Conservation (phyloP, 2,329 filamentous ascomycete genomes). For the Fusarium sp. region DNA sequence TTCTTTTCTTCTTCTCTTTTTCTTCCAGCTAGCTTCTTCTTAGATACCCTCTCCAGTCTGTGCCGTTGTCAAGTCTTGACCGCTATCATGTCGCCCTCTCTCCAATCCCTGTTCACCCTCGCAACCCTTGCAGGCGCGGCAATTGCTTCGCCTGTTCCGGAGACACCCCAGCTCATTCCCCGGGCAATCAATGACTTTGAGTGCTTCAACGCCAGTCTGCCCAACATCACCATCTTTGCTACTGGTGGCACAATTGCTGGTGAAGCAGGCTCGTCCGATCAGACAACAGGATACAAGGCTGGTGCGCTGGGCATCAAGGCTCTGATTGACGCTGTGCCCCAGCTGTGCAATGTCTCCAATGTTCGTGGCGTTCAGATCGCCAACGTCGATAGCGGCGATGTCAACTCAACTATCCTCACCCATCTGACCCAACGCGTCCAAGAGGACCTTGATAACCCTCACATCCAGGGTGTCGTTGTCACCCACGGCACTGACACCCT, state of each 20-base stretch:
- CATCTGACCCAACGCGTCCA: slow-evolving; percentile 64
- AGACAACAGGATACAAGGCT: slow-evolving; percentile 60
- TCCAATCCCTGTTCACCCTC: slow-evolving; percentile 27
- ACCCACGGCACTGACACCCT: slow-evolving; percentile 77
- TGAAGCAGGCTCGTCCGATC: slow-evolving; percentile 59
- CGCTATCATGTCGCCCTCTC: slow-evolving; percentile 25
- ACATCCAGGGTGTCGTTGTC: slow-evolving; percentile 67
- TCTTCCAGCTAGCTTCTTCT: not conserved
- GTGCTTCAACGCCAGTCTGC: slow-evolving; percentile 54
- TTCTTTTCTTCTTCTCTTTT: not conserved
- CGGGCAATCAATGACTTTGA: slow-evolving; percentile 29
- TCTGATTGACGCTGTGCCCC: slow-evolving; percentile 67
- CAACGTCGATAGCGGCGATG: slow-evolving; percentile 61
- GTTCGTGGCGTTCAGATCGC: slow-evolving; percentile 66
- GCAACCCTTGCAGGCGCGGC: slow-evolving; percentile 22
- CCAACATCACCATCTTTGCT: slow-evolving; percentile 69
- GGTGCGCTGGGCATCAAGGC: slow-evolving; percentile 62
- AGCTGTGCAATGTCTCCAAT: slow-evolving; percentile 67
- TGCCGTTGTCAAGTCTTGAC: not conserved
- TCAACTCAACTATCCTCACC: slow-evolving; percentile 65
- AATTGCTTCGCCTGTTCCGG: slow-evolving; percentile 32
- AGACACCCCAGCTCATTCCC: slow-evolving; percentile 14
- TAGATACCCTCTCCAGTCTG: not conserved
- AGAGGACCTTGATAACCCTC: slow-evolving; percentile 58
- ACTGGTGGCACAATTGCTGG: slow-evolving; percentile 73